Conservation (phyloP, 2,329 filamentous ascomycete species). For the Pseudopithomyces maydicus region DNA sequence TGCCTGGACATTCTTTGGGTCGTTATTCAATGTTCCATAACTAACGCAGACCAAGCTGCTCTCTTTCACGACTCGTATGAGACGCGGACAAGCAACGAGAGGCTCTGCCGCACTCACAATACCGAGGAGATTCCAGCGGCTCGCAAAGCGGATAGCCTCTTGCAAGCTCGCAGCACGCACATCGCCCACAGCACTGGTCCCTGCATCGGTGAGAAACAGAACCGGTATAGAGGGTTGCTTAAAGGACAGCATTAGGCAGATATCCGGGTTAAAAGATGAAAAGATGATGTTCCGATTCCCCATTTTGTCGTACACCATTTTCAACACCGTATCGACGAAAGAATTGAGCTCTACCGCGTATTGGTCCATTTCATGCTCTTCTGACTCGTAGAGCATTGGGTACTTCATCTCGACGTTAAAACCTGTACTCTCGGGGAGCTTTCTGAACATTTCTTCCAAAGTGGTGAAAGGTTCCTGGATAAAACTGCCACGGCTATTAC, state of each 20-base stretch:
- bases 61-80: conserved; percentile 93
- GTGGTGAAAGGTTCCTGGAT: conserved; percentile 97
- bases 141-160: conserved; percentile 93
- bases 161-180: conserved; percentile 89
- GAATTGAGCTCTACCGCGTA: conserved; percentile 95
- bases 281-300: conserved; percentile 91
- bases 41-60: conserved; percentile 92
- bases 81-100: conserved; percentile 82
- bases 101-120: conserved; percentile 89
- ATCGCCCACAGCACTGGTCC: conserved; percentile 80
- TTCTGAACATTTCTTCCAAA: conserved; percentile 87
- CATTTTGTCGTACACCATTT: conserved; percentile 85
- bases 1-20: conserved; percentile 83
- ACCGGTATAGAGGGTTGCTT: conserved; percentile 98
- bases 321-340: conserved; percentile 91
- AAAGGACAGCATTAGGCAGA: conserved; percentile 91
- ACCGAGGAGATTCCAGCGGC: conserved; percentile 90
- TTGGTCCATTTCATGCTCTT: conserved; percentile 95
- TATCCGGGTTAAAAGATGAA: conserved; percentile 95
- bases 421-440: conserved; percentile 79
- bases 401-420: conserved; percentile 99
- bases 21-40: conserved; percentile 91
- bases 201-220: conserved; percentile 90
- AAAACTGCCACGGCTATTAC: conserved; percentile 89
- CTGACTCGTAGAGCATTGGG: conserved; percentile 93